Base-by-base conservation (phyloP, 192 early-diverging fungal genomes). In the Coemansia sp. region DNA sequence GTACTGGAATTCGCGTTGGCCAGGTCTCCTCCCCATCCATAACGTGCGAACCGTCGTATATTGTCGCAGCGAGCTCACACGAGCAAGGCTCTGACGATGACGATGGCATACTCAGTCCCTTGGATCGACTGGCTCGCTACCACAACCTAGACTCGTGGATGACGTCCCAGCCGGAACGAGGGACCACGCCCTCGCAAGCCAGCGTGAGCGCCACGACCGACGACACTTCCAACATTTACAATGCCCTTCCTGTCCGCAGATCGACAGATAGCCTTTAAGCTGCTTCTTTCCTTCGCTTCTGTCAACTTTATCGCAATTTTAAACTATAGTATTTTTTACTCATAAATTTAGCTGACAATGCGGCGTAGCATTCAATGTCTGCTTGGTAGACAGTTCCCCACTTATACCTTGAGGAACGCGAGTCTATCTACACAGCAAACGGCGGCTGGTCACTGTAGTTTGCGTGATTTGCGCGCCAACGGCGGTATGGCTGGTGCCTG, bases 81-180 rank as follows among this genome's bases (percentile, higher is more conserved):
- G 37, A 55, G 4, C 53, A 10, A 19, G 35, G 63, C 0, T 33
- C 14, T 43, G 37, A 6, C 10, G n/a, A 21, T 53, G 62, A 70
- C 23, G 35, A 66, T 28, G 52, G 14, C 2, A 62, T 76, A 17
- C 68, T 76, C 9, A 76, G 74, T 23, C 74, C 74, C 13, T 61
- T 76, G 37, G 74, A 70, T 33, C 68, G 74, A 11, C 64, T 76
- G 49, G 74, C 74, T 13, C 68, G 59, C 43, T 76, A 76, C 64
- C 74, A 76, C 59, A 61, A 37, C 40, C 6, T 76, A n/a, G 68
- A 65, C 19, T 17, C 65, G 7, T 74, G 72, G 72, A 63, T 63
- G 66, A 63, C 5, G n/a, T 46, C 47, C 62, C 52, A 32, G 55
- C 11, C 47, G 5, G 53, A 43, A 6, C 50, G 19, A 14, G 42